A percentile compares a stretch with the other conserved stretches of the same genome.
Conservation (phyloP, 1,284 basidiomycete species). For the Afroboletus lepidellus region DNA sequence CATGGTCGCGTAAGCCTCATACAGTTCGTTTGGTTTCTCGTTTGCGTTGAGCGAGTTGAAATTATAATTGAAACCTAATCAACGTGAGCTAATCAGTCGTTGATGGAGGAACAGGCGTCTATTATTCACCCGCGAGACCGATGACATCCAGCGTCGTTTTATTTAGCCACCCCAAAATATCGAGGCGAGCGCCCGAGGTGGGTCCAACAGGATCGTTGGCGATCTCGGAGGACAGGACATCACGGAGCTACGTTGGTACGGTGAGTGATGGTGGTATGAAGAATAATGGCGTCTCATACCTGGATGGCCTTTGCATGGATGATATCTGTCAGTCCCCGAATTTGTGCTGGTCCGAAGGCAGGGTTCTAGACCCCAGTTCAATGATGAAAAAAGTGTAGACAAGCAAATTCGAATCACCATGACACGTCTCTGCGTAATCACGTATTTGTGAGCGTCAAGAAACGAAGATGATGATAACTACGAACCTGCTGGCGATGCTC, state of each 20-base stretch:
- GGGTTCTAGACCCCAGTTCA: constrained; percentile 44
- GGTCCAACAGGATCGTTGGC: constrained; percentile 21
- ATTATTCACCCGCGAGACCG: constrained; percentile 36
- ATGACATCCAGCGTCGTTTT: constrained; percentile 67
- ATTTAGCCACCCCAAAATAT: constrained; percentile 56
- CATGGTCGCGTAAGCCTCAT: too few relatives aligned
- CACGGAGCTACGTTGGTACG: constrained; percentile 40
- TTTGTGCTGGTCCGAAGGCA: constrained; percentile 54
- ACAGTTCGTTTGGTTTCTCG: too few relatives aligned
- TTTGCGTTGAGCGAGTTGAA: too few relatives aligned
- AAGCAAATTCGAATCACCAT: constrained; percentile 15
- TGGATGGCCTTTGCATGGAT: constrained; percentile 53
- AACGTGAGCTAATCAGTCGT: too few relatives aligned
- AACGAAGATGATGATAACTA: neutral
- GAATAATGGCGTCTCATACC: constrained; percentile 37
- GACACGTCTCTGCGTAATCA: constrained; percentile 23
- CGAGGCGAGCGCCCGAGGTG: constrained; percentile 30
- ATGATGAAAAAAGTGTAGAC: neutral
- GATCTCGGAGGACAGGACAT: constrained; percentile 41
- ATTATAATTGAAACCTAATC: too few relatives aligned
- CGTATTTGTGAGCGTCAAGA: neutral
- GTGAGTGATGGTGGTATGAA: neutral
- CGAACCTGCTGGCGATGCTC: neutral
- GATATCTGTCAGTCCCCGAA: constrained; percentile 53
- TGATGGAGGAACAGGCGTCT: too few relatives aligned